Percentiles rank a stretch among this genome's conserved stretches.
phyloP scores from a whole-genome alignment of 306 rosid genomes.

The Vigna hirtella region DNA sequence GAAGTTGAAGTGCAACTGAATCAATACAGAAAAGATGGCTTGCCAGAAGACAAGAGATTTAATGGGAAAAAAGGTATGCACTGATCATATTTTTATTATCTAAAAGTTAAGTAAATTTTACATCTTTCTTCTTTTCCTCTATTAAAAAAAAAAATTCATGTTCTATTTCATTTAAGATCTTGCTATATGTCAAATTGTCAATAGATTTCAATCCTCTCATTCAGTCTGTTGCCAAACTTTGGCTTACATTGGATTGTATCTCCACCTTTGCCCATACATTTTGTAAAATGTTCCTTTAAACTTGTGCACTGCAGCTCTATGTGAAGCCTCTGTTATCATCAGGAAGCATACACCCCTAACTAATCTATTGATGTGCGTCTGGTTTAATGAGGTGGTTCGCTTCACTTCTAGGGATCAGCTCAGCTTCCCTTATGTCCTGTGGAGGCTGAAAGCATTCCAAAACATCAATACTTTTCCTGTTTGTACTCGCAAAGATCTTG shows the following conservation, averaged over 20 bases:
- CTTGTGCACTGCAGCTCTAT: conserved; percentile 70
- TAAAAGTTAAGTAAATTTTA: conserved; percentile 20
- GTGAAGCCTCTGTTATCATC: conserved; percentile 90
- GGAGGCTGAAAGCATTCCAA: conserved; percentile 77
- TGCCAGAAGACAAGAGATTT: conserved; percentile 86
- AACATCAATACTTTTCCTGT: conserved; percentile 81
- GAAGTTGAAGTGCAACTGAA: conserved; percentile 89
- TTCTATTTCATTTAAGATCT: conserved; percentile 18
- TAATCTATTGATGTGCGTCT: conserved; percentile 82
- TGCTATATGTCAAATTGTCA: neutral
- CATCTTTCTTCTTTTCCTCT: neutral
- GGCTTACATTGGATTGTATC: conserved; percentile 19
- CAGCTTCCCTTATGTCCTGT: conserved; percentile 90
- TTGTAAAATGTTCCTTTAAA: conserved; percentile 24
- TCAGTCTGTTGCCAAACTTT: conserved; percentile 25
- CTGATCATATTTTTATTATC: conserved; percentile 16
- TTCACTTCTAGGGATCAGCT: conserved; percentile 97
- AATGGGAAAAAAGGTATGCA: conserved; percentile 85
- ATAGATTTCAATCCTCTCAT: conserved; percentile 21
- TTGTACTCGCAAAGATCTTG: conserved; percentile 97
- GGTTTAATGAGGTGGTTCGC: conserved; percentile 95
- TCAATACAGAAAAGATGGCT: conserved; percentile 78
- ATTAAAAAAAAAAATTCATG: neutral
- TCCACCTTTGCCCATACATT: neutral
- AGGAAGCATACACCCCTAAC: conserved; percentile 76